phyloP scores from a whole-genome alignment of 2,329 filamentous ascomycete genomes.

The Fusarium decemcellulare region DNA sequence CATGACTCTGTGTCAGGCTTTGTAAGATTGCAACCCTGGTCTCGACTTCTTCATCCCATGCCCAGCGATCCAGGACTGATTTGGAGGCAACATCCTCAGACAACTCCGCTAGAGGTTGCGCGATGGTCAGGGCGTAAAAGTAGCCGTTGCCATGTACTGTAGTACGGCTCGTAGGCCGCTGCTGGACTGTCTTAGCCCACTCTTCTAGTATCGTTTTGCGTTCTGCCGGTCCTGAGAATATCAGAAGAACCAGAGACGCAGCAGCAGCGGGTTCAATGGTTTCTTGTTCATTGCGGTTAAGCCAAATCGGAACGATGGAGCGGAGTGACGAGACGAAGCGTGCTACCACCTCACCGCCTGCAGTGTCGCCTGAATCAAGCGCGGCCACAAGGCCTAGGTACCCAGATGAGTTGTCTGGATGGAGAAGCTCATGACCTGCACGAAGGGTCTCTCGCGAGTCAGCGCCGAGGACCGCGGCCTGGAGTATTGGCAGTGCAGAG shows the following conservation, averaged over 20 bases:
- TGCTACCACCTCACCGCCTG: slow-evolving; percentile 15
- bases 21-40: slow-evolving; percentile 69
- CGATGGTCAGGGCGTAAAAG: slow-evolving; percentile 67
- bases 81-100: slow-evolving; percentile 55
- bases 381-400: slow-evolving; percentile 42
- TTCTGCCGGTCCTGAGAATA: slow-evolving; percentile 56
- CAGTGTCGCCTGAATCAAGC: slow-evolving; percentile 32
- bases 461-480: slow-evolving; percentile 50
- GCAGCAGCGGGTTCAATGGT: slow-evolving; percentile 64
- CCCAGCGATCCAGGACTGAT: slow-evolving; percentile 68
- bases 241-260: slow-evolving; percentile 65
- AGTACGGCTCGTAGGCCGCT: slow-evolving; percentile 51
- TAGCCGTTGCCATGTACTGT: slow-evolving; percentile 62
- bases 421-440: slow-evolving; percentile 46
- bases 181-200: slow-evolving; percentile 63
- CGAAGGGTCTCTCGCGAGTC: slow-evolving; percentile 18
- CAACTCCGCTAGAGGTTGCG: slow-evolving; percentile 58
- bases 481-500: slow-evolving; percentile 64
- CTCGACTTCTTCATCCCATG: slow-evolving; percentile 63
- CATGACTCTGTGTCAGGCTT: slow-evolving; percentile 63
- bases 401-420: slow-evolving; percentile 29
- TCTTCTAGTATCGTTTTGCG: slow-evolving; percentile 57
- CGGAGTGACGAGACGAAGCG: slow-evolving; percentile 47
- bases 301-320: slow-evolving; percentile 59
- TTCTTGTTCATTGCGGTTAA: slow-evolving; percentile 65